Evolutionary conservation across 768 basidiomycete genomes (phyloP), one percentile per base, ranked within the genome.

Genomic region (Pseudohyphozyma bogoriensis): DNA sequence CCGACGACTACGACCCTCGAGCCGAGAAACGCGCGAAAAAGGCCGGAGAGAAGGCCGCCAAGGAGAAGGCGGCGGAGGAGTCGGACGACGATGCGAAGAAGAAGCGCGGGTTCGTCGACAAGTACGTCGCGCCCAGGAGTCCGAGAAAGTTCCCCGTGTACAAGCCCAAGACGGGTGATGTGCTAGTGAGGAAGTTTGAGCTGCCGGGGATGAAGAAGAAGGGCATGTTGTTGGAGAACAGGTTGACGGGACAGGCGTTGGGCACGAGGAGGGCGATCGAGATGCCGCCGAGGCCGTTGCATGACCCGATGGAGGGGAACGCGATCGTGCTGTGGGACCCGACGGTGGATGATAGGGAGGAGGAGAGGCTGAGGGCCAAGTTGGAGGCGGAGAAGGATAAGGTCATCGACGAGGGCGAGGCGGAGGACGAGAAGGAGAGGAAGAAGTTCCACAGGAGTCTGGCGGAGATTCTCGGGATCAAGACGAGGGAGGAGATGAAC

Each of bases 281-380:
- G 67, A 75, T 95, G 60, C 80, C 86, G 51, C 95, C 95, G 22
- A 80, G 92, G 26, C 95, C 95, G 8, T 77, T 96, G n/a, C 86
- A 92, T 69, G 90, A 99, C 72, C 95, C 92, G 1, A 92, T 99
- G 87, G 83, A 87, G 52, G 91, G 97, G 68, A 92, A 96, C 74
- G 91, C 93, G 1, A 95, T 99, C 62, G 93, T 99, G 4, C 76
- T 96, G 18, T 99, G 89, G 72, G 95, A 97, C 69, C 95, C 95
- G 1, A 97, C 95, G 0, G 83, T 93, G 50, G 91, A 99, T 71
- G 85, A 87, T 70, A 77, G 85, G 65, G 90, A 92, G 73, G 89
- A 89, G 0, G 87, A 89, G 70, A 86, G 90, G 69, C 89, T 90
- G 71, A 79, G 79, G 68, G 82, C 78, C 72, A 84, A 83, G 60